phyloP scores from a whole-genome alignment of 148 eudicot species.

The Diospyros lotus region DNA sequence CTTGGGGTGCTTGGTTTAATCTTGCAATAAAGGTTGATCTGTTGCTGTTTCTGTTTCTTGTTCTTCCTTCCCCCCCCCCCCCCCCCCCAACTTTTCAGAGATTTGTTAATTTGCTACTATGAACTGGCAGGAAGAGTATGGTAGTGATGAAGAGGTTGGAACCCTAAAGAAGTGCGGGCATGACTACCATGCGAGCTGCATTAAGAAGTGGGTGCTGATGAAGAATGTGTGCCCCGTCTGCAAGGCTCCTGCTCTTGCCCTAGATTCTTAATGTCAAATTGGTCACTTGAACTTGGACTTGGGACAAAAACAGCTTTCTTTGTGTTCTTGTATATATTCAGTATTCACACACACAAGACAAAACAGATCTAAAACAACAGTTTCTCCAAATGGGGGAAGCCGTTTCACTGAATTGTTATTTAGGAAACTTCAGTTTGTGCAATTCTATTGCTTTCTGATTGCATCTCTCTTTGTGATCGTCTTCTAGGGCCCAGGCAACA shows the following conservation, averaged over 20 bases:
- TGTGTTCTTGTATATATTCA: background rate
- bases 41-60: background rate
- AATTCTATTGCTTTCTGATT: background rate
- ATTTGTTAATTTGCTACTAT: background rate
- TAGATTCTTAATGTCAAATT: background rate
- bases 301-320: constrained; percentile 3
- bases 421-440: background rate
- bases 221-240: constrained; percentile 34
- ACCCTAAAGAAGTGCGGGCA: constrained; percentile 28
- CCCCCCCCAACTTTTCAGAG: background rate
- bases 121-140: constrained; percentile 21
- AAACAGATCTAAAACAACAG: background rate
- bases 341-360: background rate
- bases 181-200: constrained; percentile 24
- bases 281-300: too few relatives aligned
- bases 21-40: background rate
- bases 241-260: constrained; percentile 21
- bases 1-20: too few relatives aligned
- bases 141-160: constrained; percentile 14
- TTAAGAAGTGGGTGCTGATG: constrained; percentile 27
- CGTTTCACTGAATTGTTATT: background rate
- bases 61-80: background rate
- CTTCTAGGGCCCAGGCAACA: background rate
- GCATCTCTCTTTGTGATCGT: background rate
- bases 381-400: background rate